Evolutionary conservation across 192 early-diverging fungal species (phyloP).

Genomic region (Diversispora eburnea): DNA sequence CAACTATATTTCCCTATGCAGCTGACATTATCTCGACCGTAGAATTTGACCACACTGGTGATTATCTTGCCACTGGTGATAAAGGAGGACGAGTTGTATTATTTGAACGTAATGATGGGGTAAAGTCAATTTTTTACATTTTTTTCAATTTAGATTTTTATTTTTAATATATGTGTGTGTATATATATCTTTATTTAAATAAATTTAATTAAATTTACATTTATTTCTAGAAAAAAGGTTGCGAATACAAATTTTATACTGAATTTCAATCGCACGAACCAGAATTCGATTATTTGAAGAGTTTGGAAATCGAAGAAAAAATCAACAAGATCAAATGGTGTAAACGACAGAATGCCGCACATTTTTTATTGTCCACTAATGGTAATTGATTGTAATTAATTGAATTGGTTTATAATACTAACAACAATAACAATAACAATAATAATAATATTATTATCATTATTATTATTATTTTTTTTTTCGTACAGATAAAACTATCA

Average conservation of each 20-base stretch:
- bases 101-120: constrained; percentile 95
- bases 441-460: neutral
- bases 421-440: neutral
- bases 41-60: constrained; percentile 96
- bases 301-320: constrained; percentile 98
- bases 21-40: constrained; percentile 99
- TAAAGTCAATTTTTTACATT: constrained; percentile 47
- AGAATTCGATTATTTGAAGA: constrained; percentile 99
- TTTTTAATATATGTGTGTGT: too few species aligned
- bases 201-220: neutral
- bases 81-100: constrained; percentile 97
- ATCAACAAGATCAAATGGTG: constrained; percentile 99
- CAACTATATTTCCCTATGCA: constrained; percentile 39
- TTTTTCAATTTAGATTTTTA: constrained; percentile 6
- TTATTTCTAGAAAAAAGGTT: constrained; percentile 85
- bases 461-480: constrained; percentile 3
- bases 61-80: constrained; percentile 96
- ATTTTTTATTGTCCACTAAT: constrained; percentile 96
- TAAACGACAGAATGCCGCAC: constrained; percentile 91
- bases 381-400: constrained; percentile 44
- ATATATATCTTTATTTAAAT: too few species aligned
- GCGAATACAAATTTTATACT: constrained; percentile 99
- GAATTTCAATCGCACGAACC: constrained; percentile 99
- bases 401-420: neutral
- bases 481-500: constrained; percentile 92